Evolutionary conservation across 2,329 filamentous ascomycete species (phyloP), one percentile per base, ranked within the genome.

Genomic region (Tetracladium maxilliforme): DNA sequence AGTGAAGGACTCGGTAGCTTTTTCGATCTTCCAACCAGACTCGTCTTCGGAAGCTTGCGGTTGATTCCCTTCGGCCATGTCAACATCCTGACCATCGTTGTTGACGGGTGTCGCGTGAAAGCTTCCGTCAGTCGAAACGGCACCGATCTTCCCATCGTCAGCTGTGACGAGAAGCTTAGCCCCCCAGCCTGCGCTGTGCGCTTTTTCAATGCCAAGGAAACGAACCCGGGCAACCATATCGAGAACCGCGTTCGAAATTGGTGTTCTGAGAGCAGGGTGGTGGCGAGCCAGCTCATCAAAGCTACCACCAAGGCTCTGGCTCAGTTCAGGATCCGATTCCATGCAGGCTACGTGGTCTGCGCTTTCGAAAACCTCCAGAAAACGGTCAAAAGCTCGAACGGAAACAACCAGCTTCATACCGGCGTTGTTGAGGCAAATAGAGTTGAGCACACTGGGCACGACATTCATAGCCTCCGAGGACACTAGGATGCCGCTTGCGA

Each of bases 251-350:
- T 79, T 76, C 33, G 87, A 71, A 30, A 98, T 90, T 4, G 75
- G 66, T 7, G 67, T 65, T 36, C 86, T 81, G 22, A 99, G 56
- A 13, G 70, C 64, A 1, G 92, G 90, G 41, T 99, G 90, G 44
- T 99, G 90, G 20, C 90, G 74, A 26, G 87, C 79, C 30, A 99
- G 64, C 49, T 99, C 90, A 47, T 99, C 90, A 42, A 98, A 94
- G 20, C 75, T 79, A 14, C 68, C 69, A 8, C 90, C 90, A 24
- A 98, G 65, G 19, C 71, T 69, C 16, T 66, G 67, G 7, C 86
- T 67, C 30, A 92, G 61, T 18, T 76, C 71, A 5, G 65, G 58
- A 35, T 93, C 87, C 19, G 61, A 58, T 33, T 81, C 72, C 63
- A 98, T 73, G 34, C 76, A 78, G 38, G 79, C 81, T 30, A 98